phyloP scores from a whole-genome alignment of 495 filamentous ascomycete genomes.

The Jackrogersella multiformis region DNA sequence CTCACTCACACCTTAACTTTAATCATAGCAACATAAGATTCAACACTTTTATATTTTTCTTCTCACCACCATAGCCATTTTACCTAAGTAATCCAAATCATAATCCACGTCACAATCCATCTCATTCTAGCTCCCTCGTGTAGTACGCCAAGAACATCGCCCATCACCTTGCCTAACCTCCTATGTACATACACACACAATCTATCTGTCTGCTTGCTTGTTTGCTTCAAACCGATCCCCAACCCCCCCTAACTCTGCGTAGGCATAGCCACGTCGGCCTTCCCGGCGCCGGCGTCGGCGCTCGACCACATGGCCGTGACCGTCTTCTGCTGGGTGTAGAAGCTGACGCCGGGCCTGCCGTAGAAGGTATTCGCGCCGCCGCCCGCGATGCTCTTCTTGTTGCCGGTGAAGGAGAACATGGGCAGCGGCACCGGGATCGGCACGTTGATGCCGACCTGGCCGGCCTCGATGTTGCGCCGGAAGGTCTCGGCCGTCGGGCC shows the following conservation, averaged over 20 bases:
- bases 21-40: neutral
- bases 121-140: neutral
- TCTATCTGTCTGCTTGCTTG: no score
- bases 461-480: conserved; percentile 73
- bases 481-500: conserved; percentile 69
- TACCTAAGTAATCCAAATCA: neutral
- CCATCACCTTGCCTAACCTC: neutral
- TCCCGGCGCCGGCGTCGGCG: conserved; percentile 81
- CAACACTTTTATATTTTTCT: neutral
- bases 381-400: conserved; percentile 95
- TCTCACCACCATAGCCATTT: neutral
- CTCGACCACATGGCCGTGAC: conserved; percentile 91
- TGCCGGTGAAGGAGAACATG: conserved; percentile 98
- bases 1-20: neutral
- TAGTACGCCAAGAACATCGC: neutral
- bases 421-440: conserved; percentile 88
- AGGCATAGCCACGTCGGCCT: conserved; percentile 93
- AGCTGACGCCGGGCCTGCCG: conserved; percentile 87
- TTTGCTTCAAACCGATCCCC: neutral
- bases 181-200: neutral
- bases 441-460: conserved; percentile 83
- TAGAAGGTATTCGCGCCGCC: conserved; percentile 96
- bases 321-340: conserved; percentile 98
- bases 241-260: conserved; percentile 66
- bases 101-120: neutral